These are phyloP conservation scores for Calonectria pteridis DNA, from an alignment of 2,329 filamentous ascomycete genomes.

Conservation along the genomic window DNA sequence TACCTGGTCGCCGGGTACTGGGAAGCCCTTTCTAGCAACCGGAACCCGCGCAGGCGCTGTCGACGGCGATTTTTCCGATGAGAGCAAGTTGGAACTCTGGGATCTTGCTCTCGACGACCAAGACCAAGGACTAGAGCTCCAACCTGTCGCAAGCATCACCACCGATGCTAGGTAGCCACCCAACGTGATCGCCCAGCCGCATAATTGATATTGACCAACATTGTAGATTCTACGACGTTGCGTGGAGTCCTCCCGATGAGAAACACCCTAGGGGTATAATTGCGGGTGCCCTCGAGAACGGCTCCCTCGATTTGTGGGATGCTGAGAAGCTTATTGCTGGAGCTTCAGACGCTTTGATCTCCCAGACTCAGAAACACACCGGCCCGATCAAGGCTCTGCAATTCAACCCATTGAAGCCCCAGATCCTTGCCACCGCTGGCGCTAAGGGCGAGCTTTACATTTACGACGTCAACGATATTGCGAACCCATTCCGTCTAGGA, in stretches of 20 bases:
- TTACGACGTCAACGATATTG: slow-evolving; percentile 91
- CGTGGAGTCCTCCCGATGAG: slow-evolving; percentile 87
- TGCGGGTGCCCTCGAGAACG: slow-evolving; percentile 94
- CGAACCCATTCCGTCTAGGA: slow-evolving; percentile 89
- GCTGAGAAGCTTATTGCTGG: slow-evolving; percentile 75
- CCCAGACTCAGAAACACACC: slow-evolving; percentile 88
- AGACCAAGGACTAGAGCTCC: slow-evolving; percentile 83
- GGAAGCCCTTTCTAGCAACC: slow-evolving; percentile 86
- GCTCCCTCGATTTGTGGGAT: slow-evolving; percentile 93
- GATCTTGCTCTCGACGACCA: slow-evolving; percentile 86
- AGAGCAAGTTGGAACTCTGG: slow-evolving; percentile 97
- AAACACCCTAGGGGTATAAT: slow-evolving; percentile 89
- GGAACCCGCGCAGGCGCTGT: slow-evolving; percentile 96
- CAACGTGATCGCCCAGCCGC: slow-evolving; percentile 20
- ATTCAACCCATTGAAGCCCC: slow-evolving; percentile 93
- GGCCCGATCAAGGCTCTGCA: slow-evolving; percentile 94
- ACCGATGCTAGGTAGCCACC: slow-evolving; percentile 85
- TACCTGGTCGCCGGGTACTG: slow-evolving; percentile 90
- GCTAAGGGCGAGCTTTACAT: slow-evolving; percentile 97
- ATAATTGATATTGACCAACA: slow-evolving; percentile 31
- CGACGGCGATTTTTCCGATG: slow-evolving; percentile 96
- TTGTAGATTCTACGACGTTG: slow-evolving; percentile 92
- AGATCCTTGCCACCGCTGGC: slow-evolving; percentile 92
- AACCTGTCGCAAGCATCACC: slow-evolving; percentile 84
- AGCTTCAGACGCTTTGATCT: slow-evolving; percentile 80